A percentile compares a stretch with the other conserved stretches of the same genome.
Conservation (phyloP, 768 basidiomycete species). For the Russula sp. region DNA sequence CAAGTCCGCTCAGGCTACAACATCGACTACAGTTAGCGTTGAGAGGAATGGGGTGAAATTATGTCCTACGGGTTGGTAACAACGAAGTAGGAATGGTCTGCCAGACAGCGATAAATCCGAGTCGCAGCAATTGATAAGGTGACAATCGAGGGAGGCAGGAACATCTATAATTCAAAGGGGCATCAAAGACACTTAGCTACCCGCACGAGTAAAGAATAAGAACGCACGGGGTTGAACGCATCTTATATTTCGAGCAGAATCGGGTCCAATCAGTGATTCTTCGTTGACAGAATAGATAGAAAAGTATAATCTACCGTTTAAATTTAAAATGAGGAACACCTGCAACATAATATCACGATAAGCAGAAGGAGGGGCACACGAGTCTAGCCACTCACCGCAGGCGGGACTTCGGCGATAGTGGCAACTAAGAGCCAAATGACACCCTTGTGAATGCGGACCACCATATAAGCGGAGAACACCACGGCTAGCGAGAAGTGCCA, state of each 20-base stretch:
- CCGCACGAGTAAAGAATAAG: too few species aligned
- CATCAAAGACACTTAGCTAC: not conserved
- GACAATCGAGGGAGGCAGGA: too few species aligned
- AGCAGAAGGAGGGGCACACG: not conserved
- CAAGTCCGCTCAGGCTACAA: too few species aligned
- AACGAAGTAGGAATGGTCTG: too few species aligned
- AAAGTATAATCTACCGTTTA: not conserved
- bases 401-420: not conserved
- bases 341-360: not conserved
- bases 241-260: not conserved
- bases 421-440: slow-evolving; percentile 6
- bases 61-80: too few species aligned
- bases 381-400: not conserved
- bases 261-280: not conserved
- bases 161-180: too few species aligned
- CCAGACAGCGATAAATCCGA: too few species aligned
- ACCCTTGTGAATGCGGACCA: not conserved
- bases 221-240: not conserved
- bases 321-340: not conserved
- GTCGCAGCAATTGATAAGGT: too few species aligned
- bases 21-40: too few species aligned
- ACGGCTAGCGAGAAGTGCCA: not conserved
- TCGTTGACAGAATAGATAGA: not conserved
- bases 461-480: not conserved
- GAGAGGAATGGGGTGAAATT: too few species aligned